These are phyloP conservation scores for Sporisorium iseilematis-ciliati DNA, from an alignment of 1,284 basidiomycete genomes.

Conservation along the genomic window DNA sequence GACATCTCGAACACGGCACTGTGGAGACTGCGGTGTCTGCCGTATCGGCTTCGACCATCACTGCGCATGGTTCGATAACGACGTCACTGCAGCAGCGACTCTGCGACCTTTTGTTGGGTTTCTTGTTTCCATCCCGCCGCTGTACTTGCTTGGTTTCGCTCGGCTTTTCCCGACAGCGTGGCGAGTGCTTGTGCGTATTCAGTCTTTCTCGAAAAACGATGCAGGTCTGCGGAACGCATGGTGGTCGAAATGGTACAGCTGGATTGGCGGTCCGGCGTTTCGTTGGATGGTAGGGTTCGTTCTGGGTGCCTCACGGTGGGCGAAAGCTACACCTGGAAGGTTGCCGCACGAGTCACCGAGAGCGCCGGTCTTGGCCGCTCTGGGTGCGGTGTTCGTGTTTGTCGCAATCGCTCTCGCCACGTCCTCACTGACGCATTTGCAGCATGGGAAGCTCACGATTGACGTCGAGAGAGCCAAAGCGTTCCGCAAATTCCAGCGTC, in stretches of 20 bases:
- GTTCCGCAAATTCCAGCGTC: constrained; percentile 1
- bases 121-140: constrained; percentile 28
- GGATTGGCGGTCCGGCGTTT: constrained; percentile 40
- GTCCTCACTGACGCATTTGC: constrained; percentile 15
- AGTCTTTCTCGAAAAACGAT: constrained; percentile 7
- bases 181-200: constrained; percentile 5
- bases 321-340: neutral
- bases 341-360: constrained; percentile 14
- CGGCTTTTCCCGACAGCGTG: constrained; percentile 28
- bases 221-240: constrained; percentile 1
- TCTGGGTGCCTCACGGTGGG: constrained; percentile 8
- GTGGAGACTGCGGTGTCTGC: constrained; percentile 47
- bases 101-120: constrained; percentile 29
- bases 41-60: constrained; percentile 51
- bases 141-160: constrained; percentile 16
- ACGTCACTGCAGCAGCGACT: constrained; percentile 29
- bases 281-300: constrained; percentile 31
- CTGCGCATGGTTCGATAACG: constrained; percentile 57
- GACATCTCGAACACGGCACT: constrained; percentile 33
- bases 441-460: constrained; percentile 21
- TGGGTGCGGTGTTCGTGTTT: constrained; percentile 22
- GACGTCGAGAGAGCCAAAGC: constrained; percentile 36
- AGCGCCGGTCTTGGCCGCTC: constrained; percentile 9
- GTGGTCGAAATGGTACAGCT: constrained; percentile 40
- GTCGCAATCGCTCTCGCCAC: constrained; percentile 22